Evolutionary conservation across 495 filamentous ascomycete genomes (phyloP), one percentile per base, ranked within the genome.

Genomic region (Xylaria sp.): DNA sequence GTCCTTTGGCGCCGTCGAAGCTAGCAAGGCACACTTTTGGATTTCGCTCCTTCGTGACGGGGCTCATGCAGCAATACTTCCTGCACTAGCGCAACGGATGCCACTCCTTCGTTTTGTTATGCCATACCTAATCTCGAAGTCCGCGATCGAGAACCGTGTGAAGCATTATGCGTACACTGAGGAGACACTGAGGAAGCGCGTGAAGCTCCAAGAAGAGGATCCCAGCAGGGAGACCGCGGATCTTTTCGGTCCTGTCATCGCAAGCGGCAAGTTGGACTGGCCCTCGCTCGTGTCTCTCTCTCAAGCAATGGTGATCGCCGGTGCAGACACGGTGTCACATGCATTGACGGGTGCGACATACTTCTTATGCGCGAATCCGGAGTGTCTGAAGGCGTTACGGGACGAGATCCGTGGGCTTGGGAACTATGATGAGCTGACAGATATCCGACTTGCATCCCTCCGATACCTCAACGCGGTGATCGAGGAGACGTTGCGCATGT

Each of bases 1-100:
- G 67, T 82, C 85, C 0, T 87, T 89, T 63, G 74, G 80, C 29
- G 84, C 84, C 35, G 76, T 88, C 9, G 78, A 85, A 14, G 75
- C 77, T 12, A 78, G 75, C 26, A 74, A 76, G 33, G 75, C 80
- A 12, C 86, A 88, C 58, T 82, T 83, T 9, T 89, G 86, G 86
- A 73, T 78, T 48, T 69, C 73, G n/a, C 31, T 77, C 7, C 62
- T 77, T 37, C 52, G 50, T 21, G 76, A 78, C 68, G 69, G 74
- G 29, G 75, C 71, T 14, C 61, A 77, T 64, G 75, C 74, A 11
- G 70, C 71, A 11, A 69, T 69, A 11, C 69, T 77, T 2, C 73
- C 74, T 3, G 65, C 67, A 26, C 65, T 73, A 14, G 33, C 68
- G 6, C 67, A 70, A 15, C 57, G 66, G 2, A 70, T 73, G 43